These are phyloP conservation scores for Iberis amara DNA, from an alignment of 441 rosid species.

Conservation along the genomic window DNA sequence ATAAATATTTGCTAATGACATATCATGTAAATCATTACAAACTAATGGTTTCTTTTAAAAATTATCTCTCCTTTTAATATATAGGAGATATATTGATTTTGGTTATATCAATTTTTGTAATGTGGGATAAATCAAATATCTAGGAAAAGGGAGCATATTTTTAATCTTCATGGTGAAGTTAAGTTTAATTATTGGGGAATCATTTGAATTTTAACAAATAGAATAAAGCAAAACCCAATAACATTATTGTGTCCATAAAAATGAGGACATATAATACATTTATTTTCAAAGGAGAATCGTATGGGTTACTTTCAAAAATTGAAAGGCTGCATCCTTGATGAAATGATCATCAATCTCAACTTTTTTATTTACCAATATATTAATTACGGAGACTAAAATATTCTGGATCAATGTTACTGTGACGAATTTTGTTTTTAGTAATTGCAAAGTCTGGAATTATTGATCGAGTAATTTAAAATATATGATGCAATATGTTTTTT, in stretches of 20 bases:
- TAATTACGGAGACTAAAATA: neutral
- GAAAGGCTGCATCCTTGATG: constrained; percentile 19
- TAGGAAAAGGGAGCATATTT: constrained; percentile 13
- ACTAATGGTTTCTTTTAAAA: no score
- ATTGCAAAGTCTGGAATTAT: neutral
- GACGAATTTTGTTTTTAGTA: neutral
- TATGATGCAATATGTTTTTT: neutral
- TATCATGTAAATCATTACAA: no score
- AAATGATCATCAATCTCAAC: neutral
- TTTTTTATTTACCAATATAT: neutral
- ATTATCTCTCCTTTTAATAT: no score
- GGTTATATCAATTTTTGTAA: neutral
- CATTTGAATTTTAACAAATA: constrained; percentile 30
- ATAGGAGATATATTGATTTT: no score
- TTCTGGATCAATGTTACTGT: neutral
- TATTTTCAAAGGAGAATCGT: constrained; percentile 30
- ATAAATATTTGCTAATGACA: no score
- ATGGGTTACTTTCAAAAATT: constrained; percentile 18
- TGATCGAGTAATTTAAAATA: neutral
- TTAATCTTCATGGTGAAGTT: constrained; percentile 32
- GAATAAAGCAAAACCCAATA: constrained; percentile 31
- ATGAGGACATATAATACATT: constrained; percentile 26
- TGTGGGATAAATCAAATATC: neutral
- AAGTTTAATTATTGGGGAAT: constrained; percentile 34
- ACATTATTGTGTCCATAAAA: constrained; percentile 23